Conservation (phyloP, 2,329 filamentous ascomycete genomes). For the Aspergillus versicolor region DNA sequence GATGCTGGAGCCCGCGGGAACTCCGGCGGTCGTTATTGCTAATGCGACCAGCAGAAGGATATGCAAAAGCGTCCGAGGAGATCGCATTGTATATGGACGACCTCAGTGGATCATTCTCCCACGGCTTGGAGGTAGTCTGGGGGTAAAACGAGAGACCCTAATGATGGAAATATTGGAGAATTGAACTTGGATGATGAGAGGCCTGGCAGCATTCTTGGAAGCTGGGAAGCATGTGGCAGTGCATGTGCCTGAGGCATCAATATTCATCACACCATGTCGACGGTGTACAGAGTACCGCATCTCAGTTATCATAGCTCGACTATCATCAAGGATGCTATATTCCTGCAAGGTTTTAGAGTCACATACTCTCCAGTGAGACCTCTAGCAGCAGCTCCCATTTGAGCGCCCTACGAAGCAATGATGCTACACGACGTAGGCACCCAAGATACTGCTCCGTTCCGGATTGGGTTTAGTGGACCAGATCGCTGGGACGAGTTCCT, state of each 20-base stretch:
- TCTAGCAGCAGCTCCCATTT: neutral
- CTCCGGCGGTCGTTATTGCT: constrained; percentile 24
- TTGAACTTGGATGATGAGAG: neutral
- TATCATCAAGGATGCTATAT: too few species aligned
- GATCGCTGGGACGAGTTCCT: neutral
- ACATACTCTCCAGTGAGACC: neutral
- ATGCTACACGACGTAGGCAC: neutral
- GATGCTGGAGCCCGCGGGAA: constrained; percentile 39
- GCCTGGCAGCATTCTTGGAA: neutral
- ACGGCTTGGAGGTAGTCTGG: neutral
- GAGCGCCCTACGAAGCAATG: neutral
- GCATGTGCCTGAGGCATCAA: constrained; percentile 7
- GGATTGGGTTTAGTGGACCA: constrained; percentile 5
- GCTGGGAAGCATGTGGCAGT: neutral
- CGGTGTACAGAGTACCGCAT: neutral
- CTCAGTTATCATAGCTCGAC: neutral
- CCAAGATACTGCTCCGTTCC: neutral
- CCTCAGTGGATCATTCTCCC: constrained; percentile 4
- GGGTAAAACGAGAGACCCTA: neutral
- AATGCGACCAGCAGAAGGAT: constrained; percentile 19
- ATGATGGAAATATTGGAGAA: neutral
- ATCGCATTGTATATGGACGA: constrained; percentile 12
- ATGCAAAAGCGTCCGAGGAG: constrained; percentile 14
- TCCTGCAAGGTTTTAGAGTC: neutral
- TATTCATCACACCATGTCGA: neutral